phyloP scores from a whole-genome alignment of 164 flowering plant species.

The Houttuynia cordata region DNA sequence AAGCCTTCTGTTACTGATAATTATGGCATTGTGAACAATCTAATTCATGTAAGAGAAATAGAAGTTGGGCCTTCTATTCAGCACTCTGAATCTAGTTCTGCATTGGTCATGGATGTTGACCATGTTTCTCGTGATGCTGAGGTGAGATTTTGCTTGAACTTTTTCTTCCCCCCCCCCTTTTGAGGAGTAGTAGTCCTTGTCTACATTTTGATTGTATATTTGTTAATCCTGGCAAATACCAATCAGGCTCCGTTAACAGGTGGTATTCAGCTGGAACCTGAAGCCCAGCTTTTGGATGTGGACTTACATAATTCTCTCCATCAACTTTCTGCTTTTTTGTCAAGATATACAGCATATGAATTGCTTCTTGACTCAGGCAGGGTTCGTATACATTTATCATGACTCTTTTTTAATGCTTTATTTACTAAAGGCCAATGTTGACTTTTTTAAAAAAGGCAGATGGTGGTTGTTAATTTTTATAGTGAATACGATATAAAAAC shows the following conservation, averaged over 20 bases:
- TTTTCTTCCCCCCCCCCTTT: no score
- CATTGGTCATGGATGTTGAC: constrained; percentile 16
- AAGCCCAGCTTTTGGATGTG: constrained; percentile 13
- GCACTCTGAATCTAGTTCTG: no score
- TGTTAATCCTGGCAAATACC: constrained; percentile 3
- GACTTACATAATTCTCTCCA: constrained; percentile 18
- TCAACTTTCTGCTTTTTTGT: constrained; percentile 21
- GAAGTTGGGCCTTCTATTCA: no score
- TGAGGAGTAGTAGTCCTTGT: no score
- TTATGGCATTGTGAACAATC: constrained; percentile 25
- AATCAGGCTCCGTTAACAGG: constrained; percentile 22
- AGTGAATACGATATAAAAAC: no score
- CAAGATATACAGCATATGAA: constrained; percentile 31
- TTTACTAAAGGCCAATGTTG: no score
- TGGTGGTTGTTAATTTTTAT: no score
- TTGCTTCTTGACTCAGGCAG: constrained; percentile 75
- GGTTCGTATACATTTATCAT: constrained; percentile 40
- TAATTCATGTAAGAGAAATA: constrained; percentile 18
- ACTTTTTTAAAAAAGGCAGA: no score
- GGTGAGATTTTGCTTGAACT: constrained; percentile 10
- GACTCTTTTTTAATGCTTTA: constrained; percentile 1
- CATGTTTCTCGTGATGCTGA: constrained; percentile 6
- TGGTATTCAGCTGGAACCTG: constrained; percentile 11
- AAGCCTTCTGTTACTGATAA: constrained; percentile 17
- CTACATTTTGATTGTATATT: constrained; percentile 4